These are phyloP conservation scores for Aphanocladium album DNA, from an alignment of 2,329 filamentous ascomycete genomes.

Conservation along the genomic window DNA sequence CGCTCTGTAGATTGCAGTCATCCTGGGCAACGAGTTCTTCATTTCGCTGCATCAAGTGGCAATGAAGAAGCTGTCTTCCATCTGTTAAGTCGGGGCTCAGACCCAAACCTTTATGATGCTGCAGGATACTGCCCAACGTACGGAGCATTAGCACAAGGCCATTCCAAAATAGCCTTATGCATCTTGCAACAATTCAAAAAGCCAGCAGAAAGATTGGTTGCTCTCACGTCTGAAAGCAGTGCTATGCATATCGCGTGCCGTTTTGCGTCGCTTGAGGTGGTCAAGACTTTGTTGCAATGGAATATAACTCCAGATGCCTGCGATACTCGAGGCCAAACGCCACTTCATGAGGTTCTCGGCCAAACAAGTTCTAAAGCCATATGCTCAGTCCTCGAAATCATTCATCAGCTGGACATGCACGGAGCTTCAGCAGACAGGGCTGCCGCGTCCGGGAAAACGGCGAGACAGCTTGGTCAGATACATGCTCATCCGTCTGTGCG, in stretches of 20 bases:
- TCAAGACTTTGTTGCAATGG: neutral
- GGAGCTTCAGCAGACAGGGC: neutral
- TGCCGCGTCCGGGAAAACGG: neutral
- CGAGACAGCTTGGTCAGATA: neutral
- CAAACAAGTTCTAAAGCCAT: neutral
- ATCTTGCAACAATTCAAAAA: neutral
- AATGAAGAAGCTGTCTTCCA: neutral
- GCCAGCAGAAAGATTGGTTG: neutral
- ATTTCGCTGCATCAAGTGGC: conserved; percentile 9
- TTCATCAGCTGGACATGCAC: too few relatives aligned
- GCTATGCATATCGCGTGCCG: conserved; percentile 13
- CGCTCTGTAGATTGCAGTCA: conserved; percentile 11
- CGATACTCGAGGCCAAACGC: conserved; percentile 8
- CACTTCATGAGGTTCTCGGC: conserved; percentile 11
- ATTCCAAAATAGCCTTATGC: neutral
- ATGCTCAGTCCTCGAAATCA: too few relatives aligned
- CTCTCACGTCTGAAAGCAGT: neutral
- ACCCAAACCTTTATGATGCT: conserved; percentile 1
- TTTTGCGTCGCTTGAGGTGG: conserved; percentile 5
- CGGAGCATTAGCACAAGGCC: conserved; percentile 10
- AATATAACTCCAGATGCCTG: neutral
- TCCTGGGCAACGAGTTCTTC: conserved; percentile 1
- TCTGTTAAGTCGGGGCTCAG: neutral
- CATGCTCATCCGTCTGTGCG: neutral
- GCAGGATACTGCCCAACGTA: conserved; percentile 8